Conservation (phyloP, 495 filamentous ascomycete species). For the Baudoinia panamericana region DNA sequence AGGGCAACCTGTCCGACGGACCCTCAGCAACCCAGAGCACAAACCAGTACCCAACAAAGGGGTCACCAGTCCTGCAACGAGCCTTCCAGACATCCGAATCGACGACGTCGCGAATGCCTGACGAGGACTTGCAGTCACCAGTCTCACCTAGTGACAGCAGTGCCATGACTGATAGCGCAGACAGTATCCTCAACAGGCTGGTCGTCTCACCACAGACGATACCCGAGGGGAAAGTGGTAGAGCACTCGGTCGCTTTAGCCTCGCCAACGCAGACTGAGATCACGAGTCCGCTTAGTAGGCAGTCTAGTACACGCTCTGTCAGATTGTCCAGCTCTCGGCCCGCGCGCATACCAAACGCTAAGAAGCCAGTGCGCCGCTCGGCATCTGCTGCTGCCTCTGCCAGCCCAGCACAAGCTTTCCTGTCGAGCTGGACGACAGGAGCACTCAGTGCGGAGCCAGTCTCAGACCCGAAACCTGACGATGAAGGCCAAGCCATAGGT, state of each 20-base stretch:
- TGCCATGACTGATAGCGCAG: conserved; percentile 11
- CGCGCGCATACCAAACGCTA: conserved; percentile 5
- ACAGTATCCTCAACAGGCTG: conserved; percentile 16
- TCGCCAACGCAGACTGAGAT: conserved; percentile 9
- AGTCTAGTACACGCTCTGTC: conserved; percentile 12
- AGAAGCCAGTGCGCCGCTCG: conserved; percentile 18
- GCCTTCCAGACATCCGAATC: conserved; percentile 17
- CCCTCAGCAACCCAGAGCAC: conserved; percentile 7
- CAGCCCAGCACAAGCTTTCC: conserved; percentile 41
- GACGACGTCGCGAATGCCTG: conserved; percentile 13
- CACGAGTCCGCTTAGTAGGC: conserved; percentile 12
- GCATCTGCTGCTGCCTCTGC: conserved; percentile 26
- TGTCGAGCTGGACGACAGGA: conserved; percentile 40
- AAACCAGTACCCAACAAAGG: conserved; percentile 2
- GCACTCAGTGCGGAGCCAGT: conserved; percentile 6
- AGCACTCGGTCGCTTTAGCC: conserved; percentile 1
- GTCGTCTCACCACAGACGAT: conserved; percentile 14
- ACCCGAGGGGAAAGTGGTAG: conserved; percentile 7
- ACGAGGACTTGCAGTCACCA: conserved; percentile 7
- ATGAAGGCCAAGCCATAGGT: conserved; percentile 62
- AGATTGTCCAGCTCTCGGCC: conserved; percentile 4
- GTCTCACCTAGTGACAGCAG: conserved; percentile 4
- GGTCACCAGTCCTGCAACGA: neutral
- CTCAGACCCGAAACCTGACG: conserved; percentile 39
- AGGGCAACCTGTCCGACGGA: conserved; percentile 12